phyloP scores from a whole-genome alignment of 1,284 basidiomycete species.

The Coniferiporia sulphurascens region DNA sequence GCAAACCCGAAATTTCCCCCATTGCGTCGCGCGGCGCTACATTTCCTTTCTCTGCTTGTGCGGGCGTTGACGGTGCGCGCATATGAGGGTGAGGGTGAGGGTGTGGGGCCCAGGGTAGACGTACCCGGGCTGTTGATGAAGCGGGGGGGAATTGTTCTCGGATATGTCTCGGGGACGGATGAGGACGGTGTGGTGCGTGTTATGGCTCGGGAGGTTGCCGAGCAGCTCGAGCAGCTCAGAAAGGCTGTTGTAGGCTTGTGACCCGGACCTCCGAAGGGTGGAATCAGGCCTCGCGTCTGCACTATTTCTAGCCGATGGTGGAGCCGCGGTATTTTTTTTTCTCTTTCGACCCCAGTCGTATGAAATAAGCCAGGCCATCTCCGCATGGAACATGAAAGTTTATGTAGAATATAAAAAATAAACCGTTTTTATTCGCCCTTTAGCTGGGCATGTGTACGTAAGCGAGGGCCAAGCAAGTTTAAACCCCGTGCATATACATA shows the following conservation, averaged over 20 bases:
- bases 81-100: conserved; percentile 41
- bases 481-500: too few relatives aligned
- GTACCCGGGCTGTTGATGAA: conserved; percentile 32
- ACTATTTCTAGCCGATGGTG: not conserved
- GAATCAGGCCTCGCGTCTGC: not conserved
- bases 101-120: conserved; percentile 8
- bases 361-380: too few relatives aligned
- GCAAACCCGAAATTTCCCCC: conserved; percentile 68
- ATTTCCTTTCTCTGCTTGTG: conserved; percentile 68
- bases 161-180: conserved; percentile 71
- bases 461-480: too few relatives aligned
- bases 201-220: conserved; percentile 74
- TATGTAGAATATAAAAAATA: too few relatives aligned
- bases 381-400: too few relatives aligned
- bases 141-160: conserved; percentile 58
- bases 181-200: conserved; percentile 66
- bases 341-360: too few relatives aligned
- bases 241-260: conserved; percentile 44
- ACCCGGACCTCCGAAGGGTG: not conserved
- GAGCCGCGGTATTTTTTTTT: too few relatives aligned
- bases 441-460: too few relatives aligned
- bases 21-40: conserved; percentile 75
- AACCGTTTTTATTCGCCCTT: too few relatives aligned
- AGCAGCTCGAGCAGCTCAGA: conserved; percentile 50
- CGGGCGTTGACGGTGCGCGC: conserved; percentile 45